Evolutionary conservation across 2,329 filamentous ascomycete genomes (phyloP).

Genomic region (Aspergillus tamarii): DNA sequence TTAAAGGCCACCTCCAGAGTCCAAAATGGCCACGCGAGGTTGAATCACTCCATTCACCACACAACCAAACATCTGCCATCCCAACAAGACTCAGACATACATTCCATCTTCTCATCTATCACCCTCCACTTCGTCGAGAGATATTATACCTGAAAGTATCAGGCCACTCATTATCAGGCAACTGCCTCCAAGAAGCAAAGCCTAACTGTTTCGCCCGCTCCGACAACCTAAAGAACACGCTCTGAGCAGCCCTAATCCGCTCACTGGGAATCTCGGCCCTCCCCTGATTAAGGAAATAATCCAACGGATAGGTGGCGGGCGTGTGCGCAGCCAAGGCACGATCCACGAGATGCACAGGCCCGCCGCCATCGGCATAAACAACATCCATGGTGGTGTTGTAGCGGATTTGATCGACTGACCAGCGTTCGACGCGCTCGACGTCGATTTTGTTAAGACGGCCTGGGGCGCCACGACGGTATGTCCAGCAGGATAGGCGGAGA

Average conservation of each 20-base stretch:
- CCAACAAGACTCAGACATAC: not conserved
- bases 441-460: slow-evolving; percentile 21
- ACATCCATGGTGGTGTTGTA: slow-evolving; percentile 33
- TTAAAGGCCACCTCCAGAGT: too few relatives aligned
- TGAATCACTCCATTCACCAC: too few relatives aligned
- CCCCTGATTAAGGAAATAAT: slow-evolving; percentile 23
- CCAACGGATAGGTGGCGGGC: slow-evolving; percentile 18
- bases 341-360: slow-evolving; percentile 21
- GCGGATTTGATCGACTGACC: slow-evolving; percentile 26
- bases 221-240: slow-evolving; percentile 22
- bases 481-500: slow-evolving; percentile 32
- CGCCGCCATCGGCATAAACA: slow-evolving; percentile 11
- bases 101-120: not conserved
- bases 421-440: slow-evolving; percentile 30
- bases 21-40: too few relatives aligned
- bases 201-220: slow-evolving; percentile 14
- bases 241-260: slow-evolving; percentile 18
- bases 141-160: slow-evolving; percentile 15
- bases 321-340: slow-evolving; percentile 15
- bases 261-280: slow-evolving; percentile 16
- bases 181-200: slow-evolving; percentile 21
- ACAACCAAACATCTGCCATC: not conserved
- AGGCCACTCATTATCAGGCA: slow-evolving; percentile 23
- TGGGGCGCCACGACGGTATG: slow-evolving; percentile 19
- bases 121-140: not conserved